These are phyloP conservation scores for Parietaria judaica DNA, from an alignment of 306 rosid species.

Conservation along the genomic window DNA sequence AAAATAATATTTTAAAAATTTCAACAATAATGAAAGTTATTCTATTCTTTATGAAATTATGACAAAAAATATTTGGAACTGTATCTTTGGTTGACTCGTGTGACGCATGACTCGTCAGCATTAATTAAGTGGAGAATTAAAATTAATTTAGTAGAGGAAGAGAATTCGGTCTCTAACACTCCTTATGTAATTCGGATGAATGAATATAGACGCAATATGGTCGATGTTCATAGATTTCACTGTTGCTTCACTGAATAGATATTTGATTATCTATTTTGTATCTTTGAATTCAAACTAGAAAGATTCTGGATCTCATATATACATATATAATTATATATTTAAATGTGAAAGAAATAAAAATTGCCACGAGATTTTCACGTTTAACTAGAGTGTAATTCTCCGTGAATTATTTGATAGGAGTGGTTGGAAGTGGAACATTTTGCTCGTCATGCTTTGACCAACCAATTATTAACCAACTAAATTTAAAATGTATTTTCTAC, in stretches of 20 bases:
- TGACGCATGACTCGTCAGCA: background rate
- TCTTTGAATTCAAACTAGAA: constrained; percentile 19
- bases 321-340: background rate
- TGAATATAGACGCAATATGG: constrained; percentile 17
- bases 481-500: too few relatives aligned
- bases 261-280: background rate
- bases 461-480: too few relatives aligned
- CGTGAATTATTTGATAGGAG: too few relatives aligned
- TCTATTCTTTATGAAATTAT: too few relatives aligned
- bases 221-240: constrained; percentile 11
- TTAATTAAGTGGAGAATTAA: background rate
- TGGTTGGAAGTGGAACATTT: too few relatives aligned
- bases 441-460: too few relatives aligned
- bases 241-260: too few relatives aligned
- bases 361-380: too few relatives aligned
- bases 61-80: too few relatives aligned
- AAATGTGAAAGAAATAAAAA: background rate
- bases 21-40: too few relatives aligned
- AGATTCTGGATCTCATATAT: constrained; percentile 9
- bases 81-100: background rate
- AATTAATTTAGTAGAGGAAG: background rate
- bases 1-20: too few relatives aligned
- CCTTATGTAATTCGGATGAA: background rate
- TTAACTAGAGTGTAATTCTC: too few relatives aligned
- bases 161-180: background rate